phyloP scores from a whole-genome alignment of 371 early-diverging fungal species.

The Rhizopus arrhizus region DNA sequence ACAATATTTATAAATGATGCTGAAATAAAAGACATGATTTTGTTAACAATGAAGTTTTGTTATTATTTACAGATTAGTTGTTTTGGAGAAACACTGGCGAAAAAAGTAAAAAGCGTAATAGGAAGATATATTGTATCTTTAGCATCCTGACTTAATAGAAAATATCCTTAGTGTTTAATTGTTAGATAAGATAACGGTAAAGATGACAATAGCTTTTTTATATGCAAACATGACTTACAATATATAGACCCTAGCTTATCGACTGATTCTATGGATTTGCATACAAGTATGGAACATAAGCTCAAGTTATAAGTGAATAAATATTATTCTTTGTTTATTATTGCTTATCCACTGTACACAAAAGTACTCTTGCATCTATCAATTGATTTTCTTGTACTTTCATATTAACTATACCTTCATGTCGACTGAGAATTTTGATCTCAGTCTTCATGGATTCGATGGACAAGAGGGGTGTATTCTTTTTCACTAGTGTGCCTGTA shows the following conservation, averaged over 20 bases:
- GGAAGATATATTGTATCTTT: too few species aligned
- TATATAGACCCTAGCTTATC: constrained; percentile 61
- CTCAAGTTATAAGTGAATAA: constrained; percentile 29
- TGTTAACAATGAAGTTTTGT: too few species aligned
- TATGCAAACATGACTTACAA: neutral
- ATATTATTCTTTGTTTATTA: constrained; percentile 19
- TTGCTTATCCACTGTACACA: constrained; percentile 59
- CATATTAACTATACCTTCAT: constrained; percentile 64
- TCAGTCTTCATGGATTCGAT: constrained; percentile 83
- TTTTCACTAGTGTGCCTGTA: constrained; percentile 58
- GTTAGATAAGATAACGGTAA: constrained; percentile 52
- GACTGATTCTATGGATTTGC: constrained; percentile 65
- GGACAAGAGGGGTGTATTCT: constrained; percentile 65
- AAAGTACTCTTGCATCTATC: constrained; percentile 67
- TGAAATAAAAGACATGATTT: too few species aligned
- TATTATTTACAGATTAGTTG: too few species aligned
- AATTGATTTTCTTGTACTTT: constrained; percentile 67
- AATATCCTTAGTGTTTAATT: too few species aligned
- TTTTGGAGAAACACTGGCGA: too few species aligned
- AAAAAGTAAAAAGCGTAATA: too few species aligned
- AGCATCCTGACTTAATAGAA: too few species aligned
- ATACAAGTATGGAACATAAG: constrained; percentile 69
- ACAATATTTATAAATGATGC: too few species aligned
- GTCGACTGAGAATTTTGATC: constrained; percentile 63
- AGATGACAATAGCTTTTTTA: constrained; percentile 9